These are phyloP conservation scores for Sclerospora graminicola DNA, from an alignment of 352 stramenopile genomes.

Conservation along the genomic window DNA sequence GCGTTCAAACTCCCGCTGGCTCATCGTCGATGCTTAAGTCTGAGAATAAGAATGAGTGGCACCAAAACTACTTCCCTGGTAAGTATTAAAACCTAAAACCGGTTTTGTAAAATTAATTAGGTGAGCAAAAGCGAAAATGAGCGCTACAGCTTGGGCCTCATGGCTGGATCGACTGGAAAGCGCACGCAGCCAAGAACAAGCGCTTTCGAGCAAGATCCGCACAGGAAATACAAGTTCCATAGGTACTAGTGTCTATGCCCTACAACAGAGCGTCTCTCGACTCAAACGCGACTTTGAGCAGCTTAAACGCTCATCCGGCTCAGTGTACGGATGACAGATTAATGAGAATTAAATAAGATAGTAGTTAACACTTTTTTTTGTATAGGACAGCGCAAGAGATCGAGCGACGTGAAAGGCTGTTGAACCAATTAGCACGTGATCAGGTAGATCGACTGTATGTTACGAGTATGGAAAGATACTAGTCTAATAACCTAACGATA, in stretches of 20 bases:
- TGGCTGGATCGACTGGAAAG: conserved; percentile 80
- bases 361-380: too few relatives aligned
- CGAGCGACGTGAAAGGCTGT: conserved; percentile 47
- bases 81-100: background rate
- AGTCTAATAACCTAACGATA: too few relatives aligned
- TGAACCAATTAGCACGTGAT: conserved; percentile 51
- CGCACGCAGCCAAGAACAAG: conserved; percentile 55
- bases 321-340: conserved; percentile 29
- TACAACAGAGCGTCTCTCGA: conserved; percentile 76
- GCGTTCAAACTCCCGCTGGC: conserved; percentile 79
- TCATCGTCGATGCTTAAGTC: conserved; percentile 21
- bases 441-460: conserved; percentile 22
- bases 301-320: conserved; percentile 39
- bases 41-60: background rate
- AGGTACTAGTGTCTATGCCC: conserved; percentile 71
- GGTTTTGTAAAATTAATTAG: background rate
- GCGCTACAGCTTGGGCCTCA: conserved; percentile 52
- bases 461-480: background rate
- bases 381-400: conserved; percentile 60
- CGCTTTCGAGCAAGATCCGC: conserved; percentile 54
- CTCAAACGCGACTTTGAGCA: conserved; percentile 78
- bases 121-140: conserved; percentile 32
- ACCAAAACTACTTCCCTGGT: background rate
- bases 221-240: conserved; percentile 45
- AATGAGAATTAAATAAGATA: background rate